A percentile compares a stretch with the other conserved stretches of the same genome.
phyloP scores from a whole-genome alignment of 75 land plant species.

The Pinus albicaulis region DNA sequence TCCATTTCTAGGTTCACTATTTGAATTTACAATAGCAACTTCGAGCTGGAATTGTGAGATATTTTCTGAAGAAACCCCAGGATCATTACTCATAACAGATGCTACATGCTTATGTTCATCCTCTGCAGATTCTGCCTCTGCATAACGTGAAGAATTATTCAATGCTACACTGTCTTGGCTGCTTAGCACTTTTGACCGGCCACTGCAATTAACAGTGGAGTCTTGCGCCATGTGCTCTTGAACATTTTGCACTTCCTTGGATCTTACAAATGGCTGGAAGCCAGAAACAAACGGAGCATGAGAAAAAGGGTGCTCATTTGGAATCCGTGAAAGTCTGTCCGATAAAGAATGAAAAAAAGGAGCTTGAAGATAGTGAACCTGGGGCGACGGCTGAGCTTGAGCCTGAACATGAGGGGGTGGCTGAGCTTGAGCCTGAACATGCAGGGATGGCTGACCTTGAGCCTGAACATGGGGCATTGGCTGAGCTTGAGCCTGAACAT shows the following conservation, averaged over 20 bases:
- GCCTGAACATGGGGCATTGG: neutral
- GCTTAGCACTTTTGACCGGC: neutral
- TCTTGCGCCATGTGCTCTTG: neutral
- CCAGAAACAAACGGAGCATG: constrained; percentile 63
- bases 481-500: neutral
- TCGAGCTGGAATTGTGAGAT: neutral
- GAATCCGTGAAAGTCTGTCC: constrained; percentile 20
- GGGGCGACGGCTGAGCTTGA: constrained; percentile 22
- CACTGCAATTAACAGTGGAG: neutral
- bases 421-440: constrained; percentile 10
- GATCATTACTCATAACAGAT: neutral
- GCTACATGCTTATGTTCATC: neutral
- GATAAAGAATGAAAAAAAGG: constrained; percentile 22
- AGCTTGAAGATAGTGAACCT: constrained; percentile 16
- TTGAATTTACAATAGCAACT: neutral
- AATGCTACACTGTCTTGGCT: neutral
- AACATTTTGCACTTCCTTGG: constrained; percentile 10
- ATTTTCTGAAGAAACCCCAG: neutral
- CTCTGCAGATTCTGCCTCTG: neutral
- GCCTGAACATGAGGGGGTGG: constrained; percentile 18
- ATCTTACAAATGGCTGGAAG: constrained; percentile 65
- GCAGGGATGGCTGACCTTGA: neutral
- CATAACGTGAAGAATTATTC: neutral
- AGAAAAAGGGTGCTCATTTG: constrained; percentile 55
- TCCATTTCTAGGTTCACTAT: neutral